Percentiles rank a stretch among this genome's conserved stretches.
Conservation (phyloP, 164 flowering plant genomes). For the Aristolochia fimbriata region DNA sequence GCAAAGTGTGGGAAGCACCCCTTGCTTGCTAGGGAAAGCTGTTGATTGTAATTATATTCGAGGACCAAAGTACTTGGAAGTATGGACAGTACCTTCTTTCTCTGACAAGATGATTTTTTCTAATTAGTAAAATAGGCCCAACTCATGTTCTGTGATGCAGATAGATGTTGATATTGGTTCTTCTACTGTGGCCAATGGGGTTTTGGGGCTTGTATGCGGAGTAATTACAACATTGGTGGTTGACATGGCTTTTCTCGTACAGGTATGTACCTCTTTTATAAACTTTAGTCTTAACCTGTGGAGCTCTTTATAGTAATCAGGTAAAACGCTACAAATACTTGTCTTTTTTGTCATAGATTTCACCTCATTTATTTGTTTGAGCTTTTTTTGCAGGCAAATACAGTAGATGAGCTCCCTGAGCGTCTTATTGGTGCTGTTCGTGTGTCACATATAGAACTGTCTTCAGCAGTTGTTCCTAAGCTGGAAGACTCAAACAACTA, state of each 20-base stretch:
- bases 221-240: slow-evolving; percentile 92
- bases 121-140: background rate
- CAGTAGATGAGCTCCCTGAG: slow-evolving; percentile 82
- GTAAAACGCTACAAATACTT: background rate
- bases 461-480: slow-evolving; percentile 75
- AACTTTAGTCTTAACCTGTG: background rate
- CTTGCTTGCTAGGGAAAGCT: slow-evolving; percentile 93
- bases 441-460: slow-evolving; percentile 75
- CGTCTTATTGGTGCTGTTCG: slow-evolving; percentile 88
- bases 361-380: too few relatives aligned
- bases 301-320: background rate
- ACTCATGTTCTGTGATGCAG: slow-evolving; percentile 31
- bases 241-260: slow-evolving; percentile 99
- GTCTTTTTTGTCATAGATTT: background rate
- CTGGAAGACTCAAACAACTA: slow-evolving; percentile 31
- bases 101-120: background rate
- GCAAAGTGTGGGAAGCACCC: slow-evolving; percentile 99
- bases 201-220: slow-evolving; percentile 91
- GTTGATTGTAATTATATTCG: slow-evolving; percentile 98
- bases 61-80: slow-evolving; percentile 83
- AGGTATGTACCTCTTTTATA: slow-evolving; percentile 37
- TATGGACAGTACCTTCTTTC: slow-evolving; percentile 17
- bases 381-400: slow-evolving; percentile 50
- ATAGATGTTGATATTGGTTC: slow-evolving; percentile 98
- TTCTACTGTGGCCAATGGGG: slow-evolving; percentile 98